Base-by-base conservation (phyloP, 345 rosid species). In the Acer negundo region DNA sequence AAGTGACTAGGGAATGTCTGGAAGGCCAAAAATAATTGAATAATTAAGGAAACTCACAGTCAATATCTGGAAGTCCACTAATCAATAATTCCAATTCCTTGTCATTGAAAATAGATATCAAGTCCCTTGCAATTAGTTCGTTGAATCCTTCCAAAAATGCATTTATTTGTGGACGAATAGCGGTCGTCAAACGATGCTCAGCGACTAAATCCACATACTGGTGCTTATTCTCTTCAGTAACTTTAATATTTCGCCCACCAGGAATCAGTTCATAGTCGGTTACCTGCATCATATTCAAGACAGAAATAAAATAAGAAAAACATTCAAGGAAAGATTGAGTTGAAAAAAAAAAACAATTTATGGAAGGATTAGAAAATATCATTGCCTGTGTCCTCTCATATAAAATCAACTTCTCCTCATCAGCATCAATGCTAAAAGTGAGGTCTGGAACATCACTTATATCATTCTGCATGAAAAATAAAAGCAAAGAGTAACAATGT, bases 1-100 rank as follows among this genome's bases (percentile, higher is more conserved):
- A 17, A 10, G 10, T 8, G 17, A 70, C 44, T 46, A 66, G 46
- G 23, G 40, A 17, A 28, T 20, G 63, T 19, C 26, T 7, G 24
- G 31, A 56, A 65, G 77, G 62, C 75, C 4, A 77, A 38, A 56
- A 55, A 26, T n/a, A 20, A 44, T 28, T 17, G 53, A 49, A 65
- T 4, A 38, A 44, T 66, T 72, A 24, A 70, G 13, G 67, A 46
- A 75, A 86, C 98, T 88, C 80, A 95, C 99, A 81, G 78, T 95
- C 99, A 12, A 93, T 95, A 81, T 95, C 99, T 3, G 97, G 99
- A 83, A 95, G 97, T 40, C 98, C 99, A 56, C 99, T 95, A 68
- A 95, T 92, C 79, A 95, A 84, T 72, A 95, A 85, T 82, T 95
- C 99, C 84, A 92, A 73, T 74, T 95, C 99, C 90, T 95, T 95